Evolutionary conservation across 2,329 filamentous ascomycete species (phyloP).

Genomic region (Diaporthe longicolla): DNA sequence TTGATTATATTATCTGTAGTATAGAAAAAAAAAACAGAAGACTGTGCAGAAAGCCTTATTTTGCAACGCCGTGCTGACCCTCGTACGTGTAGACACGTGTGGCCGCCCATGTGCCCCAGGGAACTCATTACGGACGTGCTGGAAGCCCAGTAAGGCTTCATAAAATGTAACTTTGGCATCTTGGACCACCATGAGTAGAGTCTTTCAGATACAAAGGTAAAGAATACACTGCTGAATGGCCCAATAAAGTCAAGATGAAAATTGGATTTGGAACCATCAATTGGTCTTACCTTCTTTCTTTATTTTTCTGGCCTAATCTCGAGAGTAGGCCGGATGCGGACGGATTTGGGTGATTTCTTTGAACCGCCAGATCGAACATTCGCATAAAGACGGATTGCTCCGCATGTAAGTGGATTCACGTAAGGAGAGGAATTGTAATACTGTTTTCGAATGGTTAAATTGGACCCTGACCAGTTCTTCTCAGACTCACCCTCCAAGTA

Average conservation of each 20-base stretch:
- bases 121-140: too few species aligned
- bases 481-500: not conserved
- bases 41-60: too few species aligned
- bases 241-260: not conserved
- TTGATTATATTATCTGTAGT: too few species aligned
- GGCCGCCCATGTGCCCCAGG: too few species aligned
- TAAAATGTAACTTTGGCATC: not conserved
- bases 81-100: not conserved
- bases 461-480: constrained; percentile 5
- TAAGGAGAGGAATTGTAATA: not conserved
- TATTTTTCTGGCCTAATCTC: not conserved
- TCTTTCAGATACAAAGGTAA: not conserved
- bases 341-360: not conserved
- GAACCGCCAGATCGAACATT: not conserved
- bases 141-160: not conserved
- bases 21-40: not conserved
- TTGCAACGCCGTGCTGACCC: not conserved
- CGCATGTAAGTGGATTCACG: not conserved
- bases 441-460: not conserved
- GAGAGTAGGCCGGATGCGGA: constrained; percentile 18
- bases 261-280: not conserved
- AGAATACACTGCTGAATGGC: not conserved
- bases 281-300: not conserved
- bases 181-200: not conserved
- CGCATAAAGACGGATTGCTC: not conserved